phyloP scores from a whole-genome alignment of 1,284 basidiomycete species.

The Cutaneotrichosporon cutaneum region DNA sequence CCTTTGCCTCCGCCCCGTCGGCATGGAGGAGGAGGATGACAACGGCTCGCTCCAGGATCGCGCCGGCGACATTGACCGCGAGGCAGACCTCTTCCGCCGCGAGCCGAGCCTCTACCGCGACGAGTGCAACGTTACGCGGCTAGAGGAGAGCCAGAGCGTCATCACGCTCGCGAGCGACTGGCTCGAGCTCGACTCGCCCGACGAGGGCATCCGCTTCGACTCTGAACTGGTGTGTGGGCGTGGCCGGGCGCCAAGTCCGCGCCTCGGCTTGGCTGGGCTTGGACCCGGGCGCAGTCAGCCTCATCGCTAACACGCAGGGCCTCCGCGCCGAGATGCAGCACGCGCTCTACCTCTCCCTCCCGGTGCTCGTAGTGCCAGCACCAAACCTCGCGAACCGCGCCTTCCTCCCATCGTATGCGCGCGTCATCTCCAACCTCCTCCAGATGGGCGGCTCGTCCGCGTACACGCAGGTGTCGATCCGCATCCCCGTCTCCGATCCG shows the following conservation, averaged over 20 bases:
- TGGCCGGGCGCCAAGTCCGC: background rate
- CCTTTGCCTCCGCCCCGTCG: constrained; percentile 67
- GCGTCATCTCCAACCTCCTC: constrained; percentile 77
- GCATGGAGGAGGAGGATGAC: constrained; percentile 56
- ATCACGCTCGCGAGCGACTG: constrained; percentile 83
- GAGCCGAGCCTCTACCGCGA: constrained; percentile 74
- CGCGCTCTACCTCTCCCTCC: constrained; percentile 85
- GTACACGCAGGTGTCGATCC: constrained; percentile 70
- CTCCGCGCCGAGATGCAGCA: constrained; percentile 90
- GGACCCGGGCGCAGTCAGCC: background rate
- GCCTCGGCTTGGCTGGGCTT: background rate
- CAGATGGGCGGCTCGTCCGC: constrained; percentile 59
- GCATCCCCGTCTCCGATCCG: constrained; percentile 75
- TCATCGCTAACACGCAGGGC: constrained; percentile 60
- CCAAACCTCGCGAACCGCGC: constrained; percentile 71
- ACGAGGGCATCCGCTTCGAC: constrained; percentile 94
- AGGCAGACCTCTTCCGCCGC: constrained; percentile 84
- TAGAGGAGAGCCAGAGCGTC: constrained; percentile 83
- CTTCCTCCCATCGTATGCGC: constrained; percentile 85
- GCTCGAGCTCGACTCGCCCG: constrained; percentile 89
- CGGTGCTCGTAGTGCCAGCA: constrained; percentile 82
- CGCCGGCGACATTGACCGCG: constrained; percentile 58
- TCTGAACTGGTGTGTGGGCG: constrained; percentile 77
- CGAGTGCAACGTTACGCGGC: constrained; percentile 82
- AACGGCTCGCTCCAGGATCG: background rate